Evolutionary conservation across 441 rosid genomes (phyloP).

Genomic region (Corymbia citriodora): DNA sequence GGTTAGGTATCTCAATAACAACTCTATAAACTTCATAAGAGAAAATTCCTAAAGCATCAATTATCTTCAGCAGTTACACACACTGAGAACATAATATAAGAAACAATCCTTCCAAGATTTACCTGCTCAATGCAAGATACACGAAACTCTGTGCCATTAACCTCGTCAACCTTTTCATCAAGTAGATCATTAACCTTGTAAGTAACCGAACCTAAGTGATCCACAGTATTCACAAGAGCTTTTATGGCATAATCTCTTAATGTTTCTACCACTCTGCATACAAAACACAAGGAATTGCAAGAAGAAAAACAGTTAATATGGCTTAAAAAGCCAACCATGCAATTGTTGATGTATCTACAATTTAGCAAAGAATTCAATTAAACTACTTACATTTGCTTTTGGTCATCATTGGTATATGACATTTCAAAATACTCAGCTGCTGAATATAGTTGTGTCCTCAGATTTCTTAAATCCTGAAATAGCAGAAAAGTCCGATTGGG

Average conservation of each 20-base stretch:
- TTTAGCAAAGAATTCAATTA: not conserved
- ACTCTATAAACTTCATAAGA: not conserved
- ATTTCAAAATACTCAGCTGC: conserved; percentile 97
- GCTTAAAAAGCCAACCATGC: not conserved
- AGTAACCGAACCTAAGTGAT: conserved; percentile 91
- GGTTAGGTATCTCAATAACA: not conserved
- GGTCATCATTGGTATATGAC: conserved; percentile 75
- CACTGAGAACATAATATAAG: not conserved
- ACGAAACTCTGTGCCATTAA: conserved; percentile 63
- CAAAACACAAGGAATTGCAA: not conserved
- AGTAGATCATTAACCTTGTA: conserved; percentile 80
- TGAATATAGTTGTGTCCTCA: conserved; percentile 74
- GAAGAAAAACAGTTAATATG: not conserved
- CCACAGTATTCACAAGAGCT: conserved; percentile 93
- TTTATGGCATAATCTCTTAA: conserved; percentile 88
- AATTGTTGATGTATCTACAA: not conserved
- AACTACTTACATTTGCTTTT: conserved; percentile 75
- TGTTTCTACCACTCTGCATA: conserved; percentile 83
- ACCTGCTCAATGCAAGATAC: conserved; percentile 93
- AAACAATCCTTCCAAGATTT: not conserved
- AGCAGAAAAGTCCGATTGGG: not conserved
- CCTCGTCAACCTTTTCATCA: conserved; percentile 84
- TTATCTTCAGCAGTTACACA: not conserved
- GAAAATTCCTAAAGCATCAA: not conserved
- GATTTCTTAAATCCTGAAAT: conserved; percentile 79